Evolutionary conservation across 164 flowering plant genomes (phyloP), one percentile per base, ranked within the genome.

Genomic region (Warburgia ugandensis): DNA sequence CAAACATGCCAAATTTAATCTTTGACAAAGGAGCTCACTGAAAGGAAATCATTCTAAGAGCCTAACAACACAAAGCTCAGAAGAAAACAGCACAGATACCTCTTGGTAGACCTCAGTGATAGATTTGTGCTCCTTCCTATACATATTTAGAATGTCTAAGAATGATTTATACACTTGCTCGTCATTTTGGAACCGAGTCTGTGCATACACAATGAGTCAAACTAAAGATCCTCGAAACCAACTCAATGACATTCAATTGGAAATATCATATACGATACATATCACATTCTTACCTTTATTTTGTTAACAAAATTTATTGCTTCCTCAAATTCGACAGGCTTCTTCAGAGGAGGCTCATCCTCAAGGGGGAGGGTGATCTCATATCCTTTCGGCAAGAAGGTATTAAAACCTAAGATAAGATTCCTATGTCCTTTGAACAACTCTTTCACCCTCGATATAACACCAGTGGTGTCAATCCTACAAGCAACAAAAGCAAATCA

Each of bases 361-460:
- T 77, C 94, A 7, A 54, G 68, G 2, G 89, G 78, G 23, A 84
- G 85, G 35, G 88, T 84, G 63, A 94, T 89, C 66, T 81, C 88
- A 65, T 68, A 86, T 44, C 97, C 95, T 67, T 79, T 77, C 7
- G 99, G 99, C 70, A 92, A 76, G 71, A 92, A 92, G 51, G 88
- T 78, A 69, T 94, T 92, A 67, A 92, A 92, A 19, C 95, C 98
- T 63, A 85, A 71, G 60, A 94, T 89, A 26, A 94, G 71, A 58
- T 77, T 68, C 14, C 72, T 56, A 52, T 89, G 79, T 30, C 96
- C 99, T 72, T 69, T 72, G 65, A 94, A 94, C 40, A 94, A 67
- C 1, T 84, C 84, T 58, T 84, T 84, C 41, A 86, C 97, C 65
- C 94, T 77, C 30, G 60, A 69, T 65, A 83, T 81, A 42, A 89